Evolutionary conservation across 2,329 filamentous ascomycete genomes (phyloP).

Genomic region (Chaetoscypha palmicola): DNA sequence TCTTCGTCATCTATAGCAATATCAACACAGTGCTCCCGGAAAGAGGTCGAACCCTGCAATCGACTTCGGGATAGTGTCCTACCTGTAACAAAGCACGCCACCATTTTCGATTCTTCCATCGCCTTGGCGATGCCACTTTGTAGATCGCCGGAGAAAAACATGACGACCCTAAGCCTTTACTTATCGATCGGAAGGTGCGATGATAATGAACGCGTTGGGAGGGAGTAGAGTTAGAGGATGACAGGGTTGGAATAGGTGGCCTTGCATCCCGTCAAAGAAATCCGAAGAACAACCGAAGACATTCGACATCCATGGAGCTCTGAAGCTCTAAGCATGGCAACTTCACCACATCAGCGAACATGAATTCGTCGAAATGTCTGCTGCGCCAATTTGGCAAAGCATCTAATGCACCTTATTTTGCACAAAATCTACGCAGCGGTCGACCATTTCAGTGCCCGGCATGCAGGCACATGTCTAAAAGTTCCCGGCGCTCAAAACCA

Average conservation of each 20-base stretch:
- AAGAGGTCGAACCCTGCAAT: too few species aligned
- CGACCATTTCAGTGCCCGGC: constrained; percentile 16
- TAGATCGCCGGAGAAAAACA: constrained; percentile 78
- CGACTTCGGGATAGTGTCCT: too few species aligned
- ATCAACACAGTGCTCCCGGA: too few species aligned
- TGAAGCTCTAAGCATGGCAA: neutral
- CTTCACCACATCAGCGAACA: constrained; percentile 8
- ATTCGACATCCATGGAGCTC: neutral
- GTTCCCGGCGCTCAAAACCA: constrained; percentile 16
- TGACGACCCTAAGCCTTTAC: too few species aligned
- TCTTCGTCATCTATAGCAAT: constrained; percentile 54
- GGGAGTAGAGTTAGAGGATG: too few species aligned
- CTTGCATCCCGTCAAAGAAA: neutral
- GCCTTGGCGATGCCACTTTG: constrained; percentile 75
- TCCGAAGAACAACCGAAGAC: too few species aligned
- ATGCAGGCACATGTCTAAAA: constrained; percentile 26
- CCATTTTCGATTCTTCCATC: constrained; percentile 66
- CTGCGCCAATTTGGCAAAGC: constrained; percentile 9
- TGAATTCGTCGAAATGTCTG: constrained; percentile 16
- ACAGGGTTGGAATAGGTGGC: too few species aligned
- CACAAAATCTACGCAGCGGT: constrained; percentile 5
- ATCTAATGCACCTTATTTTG: neutral
- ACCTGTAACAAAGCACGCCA: constrained; percentile 82
- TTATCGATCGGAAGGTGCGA: too few species aligned
- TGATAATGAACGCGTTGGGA: too few species aligned